Conservation (phyloP, 179 eudicot genomes). For the Spinacia oleracea region DNA sequence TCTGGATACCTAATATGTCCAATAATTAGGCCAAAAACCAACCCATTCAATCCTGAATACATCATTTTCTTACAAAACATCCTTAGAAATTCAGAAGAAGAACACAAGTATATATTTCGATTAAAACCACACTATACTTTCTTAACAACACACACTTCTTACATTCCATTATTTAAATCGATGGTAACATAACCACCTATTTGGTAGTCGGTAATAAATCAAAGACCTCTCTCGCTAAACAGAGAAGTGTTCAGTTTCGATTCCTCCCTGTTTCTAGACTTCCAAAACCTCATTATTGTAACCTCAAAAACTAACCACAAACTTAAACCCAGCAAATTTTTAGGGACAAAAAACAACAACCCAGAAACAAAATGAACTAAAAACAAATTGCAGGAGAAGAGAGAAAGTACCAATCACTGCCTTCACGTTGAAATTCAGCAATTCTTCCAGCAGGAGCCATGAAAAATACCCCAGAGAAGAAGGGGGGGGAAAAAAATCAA, state of each 20-base stretch:
- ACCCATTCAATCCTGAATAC: not conserved
- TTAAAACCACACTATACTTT: not conserved
- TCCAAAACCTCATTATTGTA: not conserved
- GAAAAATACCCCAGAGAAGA: no score
- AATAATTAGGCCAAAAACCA: not conserved
- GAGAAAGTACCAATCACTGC: constrained; percentile 58
- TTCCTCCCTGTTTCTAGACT: not conserved
- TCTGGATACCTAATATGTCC: not conserved
- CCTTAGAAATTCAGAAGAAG: not conserved
- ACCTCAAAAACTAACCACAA: not conserved
- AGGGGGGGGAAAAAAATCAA: no score
- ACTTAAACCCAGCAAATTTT: not conserved
- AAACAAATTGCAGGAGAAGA: constrained; percentile 12
- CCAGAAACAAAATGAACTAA: not conserved
- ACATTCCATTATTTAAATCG: no score
- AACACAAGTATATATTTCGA: not conserved
- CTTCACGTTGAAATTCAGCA: constrained; percentile 58
- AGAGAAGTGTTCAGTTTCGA: not conserved
- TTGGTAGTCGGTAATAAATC: not conserved
- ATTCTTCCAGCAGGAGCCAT: constrained; percentile 63
- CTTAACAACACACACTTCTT: not conserved
- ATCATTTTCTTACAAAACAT: not conserved
- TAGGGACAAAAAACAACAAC: not conserved
- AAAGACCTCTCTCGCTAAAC: not conserved
- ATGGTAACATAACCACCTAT: no score